These are phyloP conservation scores for Coniophora puteana DNA, from an alignment of 1,284 basidiomycete species.

Conservation along the genomic window DNA sequence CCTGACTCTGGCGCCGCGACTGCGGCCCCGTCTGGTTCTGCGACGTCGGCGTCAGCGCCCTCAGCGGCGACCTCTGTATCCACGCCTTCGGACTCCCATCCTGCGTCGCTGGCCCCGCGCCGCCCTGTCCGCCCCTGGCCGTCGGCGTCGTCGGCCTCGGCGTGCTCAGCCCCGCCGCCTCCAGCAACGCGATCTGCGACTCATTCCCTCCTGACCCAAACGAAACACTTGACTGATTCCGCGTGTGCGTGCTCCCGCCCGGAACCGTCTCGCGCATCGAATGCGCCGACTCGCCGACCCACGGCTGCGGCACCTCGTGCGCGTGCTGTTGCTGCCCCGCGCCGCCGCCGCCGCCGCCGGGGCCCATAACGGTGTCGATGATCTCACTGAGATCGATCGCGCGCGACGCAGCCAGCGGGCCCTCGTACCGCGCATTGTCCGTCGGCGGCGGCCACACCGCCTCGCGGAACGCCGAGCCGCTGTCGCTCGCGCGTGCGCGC, in stretches of 20 bases:
- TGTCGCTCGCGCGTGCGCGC: slow-evolving; percentile 38
- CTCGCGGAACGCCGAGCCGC: slow-evolving; percentile 49
- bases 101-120: no score
- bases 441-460: slow-evolving; percentile 45
- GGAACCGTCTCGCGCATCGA: not conserved
- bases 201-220: no score
- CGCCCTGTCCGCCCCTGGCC: no score
- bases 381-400: slow-evolving; percentile 39
- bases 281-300: not conserved
- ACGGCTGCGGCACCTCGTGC: no score
- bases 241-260: slow-evolving; percentile 11
- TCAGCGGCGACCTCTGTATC: no score
- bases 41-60: no score
- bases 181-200: slow-evolving; percentile 19
- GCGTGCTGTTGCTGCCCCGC: slow-evolving; percentile 8
- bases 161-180: slow-evolving; percentile 22
- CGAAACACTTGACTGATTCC: slow-evolving; percentile 18
- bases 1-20: no score
- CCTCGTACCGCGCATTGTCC: slow-evolving; percentile 36
- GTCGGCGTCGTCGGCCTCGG: no score
- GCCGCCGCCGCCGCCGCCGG: slow-evolving; percentile 10
- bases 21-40: no score
- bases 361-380: slow-evolving; percentile 53
- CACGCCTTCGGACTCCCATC: no score
- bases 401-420: slow-evolving; percentile 33